Evolutionary conservation across 108 stramenopile species (phyloP).

Genomic region (Fistulifera pelliculosa): DNA sequence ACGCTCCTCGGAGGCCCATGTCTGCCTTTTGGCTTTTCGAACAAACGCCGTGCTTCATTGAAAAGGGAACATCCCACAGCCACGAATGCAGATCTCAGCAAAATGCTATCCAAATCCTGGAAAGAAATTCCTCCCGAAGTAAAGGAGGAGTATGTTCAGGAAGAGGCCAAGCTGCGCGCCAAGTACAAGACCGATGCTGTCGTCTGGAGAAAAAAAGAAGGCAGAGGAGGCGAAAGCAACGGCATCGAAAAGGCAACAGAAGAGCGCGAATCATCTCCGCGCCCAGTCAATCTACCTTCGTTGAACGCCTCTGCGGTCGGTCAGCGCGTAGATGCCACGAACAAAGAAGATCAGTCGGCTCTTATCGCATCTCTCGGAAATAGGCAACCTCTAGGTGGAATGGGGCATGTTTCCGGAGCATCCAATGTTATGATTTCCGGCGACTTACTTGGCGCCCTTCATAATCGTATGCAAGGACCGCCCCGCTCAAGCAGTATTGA

Average conservation of each 20-base stretch:
- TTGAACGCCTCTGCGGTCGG: no score
- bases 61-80: slow-evolving; percentile 16
- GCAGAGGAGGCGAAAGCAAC: slow-evolving; percentile 1
- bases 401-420: no score
- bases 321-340: no score
- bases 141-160: slow-evolving; percentile 17
- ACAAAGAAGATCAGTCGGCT: no score
- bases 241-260: background rate
- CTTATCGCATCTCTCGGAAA: no score
- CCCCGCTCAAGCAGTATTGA: no score
- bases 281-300: no score
- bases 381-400: no score
- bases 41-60: slow-evolving; percentile 19
- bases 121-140: slow-evolving; percentile 12
- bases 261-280: no score
- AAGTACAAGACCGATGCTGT: slow-evolving; percentile 23
- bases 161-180: slow-evolving; percentile 13
- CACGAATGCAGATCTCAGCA: slow-evolving; percentile 22
- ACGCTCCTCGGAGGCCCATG: slow-evolving; percentile 47
- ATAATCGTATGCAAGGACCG: no score
- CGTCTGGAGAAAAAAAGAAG: slow-evolving; percentile 16
- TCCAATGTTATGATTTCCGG: no score
- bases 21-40: slow-evolving; percentile 34
- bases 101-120: slow-evolving; percentile 24
- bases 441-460: no score